Percentiles rank a stretch among this genome's conserved stretches.
Evolutionary conservation across 192 early-diverging fungal species (phyloP).

Genomic region (Gaertneriomyces semiglobifer): DNA sequence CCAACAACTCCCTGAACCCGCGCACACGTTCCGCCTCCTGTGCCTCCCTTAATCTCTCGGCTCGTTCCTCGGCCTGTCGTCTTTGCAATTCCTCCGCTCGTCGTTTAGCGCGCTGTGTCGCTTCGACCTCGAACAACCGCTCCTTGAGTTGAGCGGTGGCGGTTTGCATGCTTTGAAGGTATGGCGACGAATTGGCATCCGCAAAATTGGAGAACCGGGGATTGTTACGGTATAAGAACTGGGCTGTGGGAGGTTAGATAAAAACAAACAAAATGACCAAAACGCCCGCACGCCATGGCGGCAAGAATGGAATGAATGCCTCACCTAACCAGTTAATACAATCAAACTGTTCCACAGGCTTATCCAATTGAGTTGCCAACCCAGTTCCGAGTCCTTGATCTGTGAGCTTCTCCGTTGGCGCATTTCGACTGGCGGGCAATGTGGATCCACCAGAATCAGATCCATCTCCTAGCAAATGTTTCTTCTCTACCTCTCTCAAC

Average conservation of each 20-base stretch:
- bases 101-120: slow-evolving; percentile 30
- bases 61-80: slow-evolving; percentile 42
- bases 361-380: slow-evolving; percentile 14
- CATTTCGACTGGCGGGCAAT: not conserved
- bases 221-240: slow-evolving; percentile 57
- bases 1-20: slow-evolving; percentile 39
- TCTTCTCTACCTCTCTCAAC: slow-evolving; percentile 16
- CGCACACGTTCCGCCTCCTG: slow-evolving; percentile 35
- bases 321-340: slow-evolving; percentile 58
- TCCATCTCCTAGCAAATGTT: not conserved
- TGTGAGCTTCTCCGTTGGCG: not conserved
- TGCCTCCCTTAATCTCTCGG: slow-evolving; percentile 26
- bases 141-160: slow-evolving; percentile 38
- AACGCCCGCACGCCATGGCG: not conserved
- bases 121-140: slow-evolving; percentile 44
- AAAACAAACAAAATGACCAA: slow-evolving; percentile 9
- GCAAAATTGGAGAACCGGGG: slow-evolving; percentile 47
- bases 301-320: slow-evolving; percentile 11
- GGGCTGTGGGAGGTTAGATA: slow-evolving; percentile 41
- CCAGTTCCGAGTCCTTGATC: not conserved
- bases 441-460: not conserved
- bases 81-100: slow-evolving; percentile 41
- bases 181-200: slow-evolving; percentile 32
- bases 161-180: slow-evolving; percentile 34
- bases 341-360: slow-evolving; percentile 42